Conservation (phyloP, 73 alveolate species). For the Paramecium octaurelia region DNA sequence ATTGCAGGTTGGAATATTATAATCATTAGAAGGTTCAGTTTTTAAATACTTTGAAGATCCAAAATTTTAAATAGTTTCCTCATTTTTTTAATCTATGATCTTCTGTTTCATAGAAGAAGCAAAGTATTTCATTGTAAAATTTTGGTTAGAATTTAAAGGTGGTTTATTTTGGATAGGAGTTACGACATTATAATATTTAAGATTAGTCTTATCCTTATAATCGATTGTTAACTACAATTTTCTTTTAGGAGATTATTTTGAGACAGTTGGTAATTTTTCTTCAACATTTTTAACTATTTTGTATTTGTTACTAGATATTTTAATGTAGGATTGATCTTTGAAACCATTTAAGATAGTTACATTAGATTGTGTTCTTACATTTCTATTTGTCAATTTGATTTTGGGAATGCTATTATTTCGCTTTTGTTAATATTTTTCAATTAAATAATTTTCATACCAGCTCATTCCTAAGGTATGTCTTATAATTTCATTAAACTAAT, state of each 20-base stretch:
- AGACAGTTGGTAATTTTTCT: background rate
- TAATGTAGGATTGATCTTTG: background rate
- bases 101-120: background rate
- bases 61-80: background rate
- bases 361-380: background rate
- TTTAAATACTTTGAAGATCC: background rate
- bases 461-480: background rate
- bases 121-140: background rate
- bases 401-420: background rate
- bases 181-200: background rate
- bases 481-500: background rate
- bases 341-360: background rate
- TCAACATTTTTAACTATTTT: background rate
- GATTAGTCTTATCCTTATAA: background rate
- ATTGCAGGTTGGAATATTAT: background rate
- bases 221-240: background rate
- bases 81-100: background rate
- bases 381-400: background rate
- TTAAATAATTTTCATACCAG: background rate
- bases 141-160: background rate
- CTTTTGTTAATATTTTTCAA: background rate
- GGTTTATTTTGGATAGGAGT: background rate
- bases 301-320: background rate
- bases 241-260: constrained; percentile 1
- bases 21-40: background rate